phyloP scores from a whole-genome alignment of 192 early-diverging fungal species.

The Coemansia sp. region DNA sequence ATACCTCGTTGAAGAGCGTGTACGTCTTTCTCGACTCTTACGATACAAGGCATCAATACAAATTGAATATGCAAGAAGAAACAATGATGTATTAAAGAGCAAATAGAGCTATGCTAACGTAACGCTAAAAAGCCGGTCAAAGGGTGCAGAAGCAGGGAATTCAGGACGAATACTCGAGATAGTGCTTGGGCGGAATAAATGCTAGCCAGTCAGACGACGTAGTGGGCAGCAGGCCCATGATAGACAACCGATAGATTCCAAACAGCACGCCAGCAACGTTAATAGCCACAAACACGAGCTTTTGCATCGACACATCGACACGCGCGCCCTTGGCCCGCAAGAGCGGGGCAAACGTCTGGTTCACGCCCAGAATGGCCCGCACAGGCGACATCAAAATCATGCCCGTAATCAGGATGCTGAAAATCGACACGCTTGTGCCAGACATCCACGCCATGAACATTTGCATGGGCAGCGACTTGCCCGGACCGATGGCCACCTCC shows the following conservation, averaged over 20 bases:
- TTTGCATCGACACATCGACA: conserved; percentile 68
- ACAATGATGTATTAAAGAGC: no score
- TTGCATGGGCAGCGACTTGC: conserved; percentile 95
- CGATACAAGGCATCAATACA: no score
- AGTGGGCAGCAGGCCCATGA: conserved; percentile 96
- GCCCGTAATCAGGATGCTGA: conserved; percentile 89
- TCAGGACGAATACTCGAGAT: conserved; percentile 41
- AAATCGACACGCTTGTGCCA: conserved; percentile 94
- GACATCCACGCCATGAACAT: conserved; percentile 99
- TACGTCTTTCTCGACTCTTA: no score
- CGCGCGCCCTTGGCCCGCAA: conserved; percentile 57
- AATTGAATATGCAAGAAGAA: no score
- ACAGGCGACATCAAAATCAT: conserved; percentile 92
- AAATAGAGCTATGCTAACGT: no score
- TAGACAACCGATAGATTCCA: conserved; percentile 86
- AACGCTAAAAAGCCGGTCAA: no score
- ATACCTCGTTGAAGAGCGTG: no score
- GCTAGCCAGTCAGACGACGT: conserved; percentile 93
- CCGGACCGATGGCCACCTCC: conserved; percentile 87
- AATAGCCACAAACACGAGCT: conserved; percentile 79
- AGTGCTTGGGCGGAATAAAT: conserved; percentile 73
- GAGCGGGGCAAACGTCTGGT: conserved; percentile 76
- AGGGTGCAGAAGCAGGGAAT: conserved; percentile 9
- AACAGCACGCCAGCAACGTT: conserved; percentile 78
- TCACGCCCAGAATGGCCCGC: conserved; percentile 70